A percentile compares a stretch with the other conserved stretches of the same genome.
phyloP scores from a whole-genome alignment of 441 rosid species.

The Adansonia gregorii region DNA sequence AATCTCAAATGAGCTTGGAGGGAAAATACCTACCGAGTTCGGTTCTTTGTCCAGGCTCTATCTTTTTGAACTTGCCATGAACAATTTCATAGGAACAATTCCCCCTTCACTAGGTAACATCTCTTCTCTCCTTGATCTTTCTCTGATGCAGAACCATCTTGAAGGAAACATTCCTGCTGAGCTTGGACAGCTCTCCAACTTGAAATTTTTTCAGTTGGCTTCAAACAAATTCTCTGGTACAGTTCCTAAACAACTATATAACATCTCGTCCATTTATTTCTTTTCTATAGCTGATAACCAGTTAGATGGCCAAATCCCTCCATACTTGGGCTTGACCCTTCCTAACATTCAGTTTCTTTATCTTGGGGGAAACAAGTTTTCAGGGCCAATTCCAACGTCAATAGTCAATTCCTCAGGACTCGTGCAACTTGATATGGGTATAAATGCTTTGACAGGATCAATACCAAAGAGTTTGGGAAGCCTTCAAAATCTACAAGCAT shows the following conservation, averaged over 20 bases:
- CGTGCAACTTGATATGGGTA: background rate
- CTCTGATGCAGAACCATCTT: slow-evolving; percentile 8
- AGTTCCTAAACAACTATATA: slow-evolving; percentile 8
- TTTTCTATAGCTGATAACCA: slow-evolving; percentile 8
- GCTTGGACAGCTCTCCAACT: slow-evolving; percentile 9
- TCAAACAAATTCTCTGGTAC: slow-evolving; percentile 9
- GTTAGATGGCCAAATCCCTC: slow-evolving; percentile 14
- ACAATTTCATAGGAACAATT: background rate
- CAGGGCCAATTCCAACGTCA: slow-evolving; percentile 14
- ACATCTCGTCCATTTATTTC: background rate
- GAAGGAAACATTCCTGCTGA: slow-evolving; percentile 17
- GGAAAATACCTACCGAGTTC: background rate
- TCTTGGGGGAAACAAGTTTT: slow-evolving; percentile 2
- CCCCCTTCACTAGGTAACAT: background rate
- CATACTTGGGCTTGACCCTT: slow-evolving; percentile 4
- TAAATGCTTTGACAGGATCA: background rate
- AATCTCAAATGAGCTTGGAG: background rate
- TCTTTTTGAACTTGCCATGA: background rate
- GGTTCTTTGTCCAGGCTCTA: slow-evolving; percentile 9
- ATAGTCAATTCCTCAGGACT: slow-evolving; percentile 17
- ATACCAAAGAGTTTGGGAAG: background rate
- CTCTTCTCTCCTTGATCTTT: background rate
- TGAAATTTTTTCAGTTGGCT: slow-evolving; percentile 14
- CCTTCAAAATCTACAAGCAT: background rate
- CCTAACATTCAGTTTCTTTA: background rate